phyloP scores from a whole-genome alignment of 306 rosid genomes.

The Corylus americana region DNA sequence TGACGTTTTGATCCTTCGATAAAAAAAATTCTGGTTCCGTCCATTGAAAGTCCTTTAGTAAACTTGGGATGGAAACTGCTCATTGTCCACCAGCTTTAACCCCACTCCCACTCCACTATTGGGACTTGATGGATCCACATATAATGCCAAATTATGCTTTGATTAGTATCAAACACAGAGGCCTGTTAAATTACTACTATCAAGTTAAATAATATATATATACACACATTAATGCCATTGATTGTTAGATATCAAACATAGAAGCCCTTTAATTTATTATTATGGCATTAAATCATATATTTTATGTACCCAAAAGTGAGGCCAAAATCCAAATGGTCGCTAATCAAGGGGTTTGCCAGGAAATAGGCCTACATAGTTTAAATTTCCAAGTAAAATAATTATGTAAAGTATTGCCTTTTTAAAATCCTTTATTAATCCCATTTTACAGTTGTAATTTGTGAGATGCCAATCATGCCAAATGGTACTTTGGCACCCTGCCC shows the following conservation, averaged over 20 bases:
- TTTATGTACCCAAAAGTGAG: not conserved
- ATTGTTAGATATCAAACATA: no score
- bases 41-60: no score
- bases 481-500: not conserved
- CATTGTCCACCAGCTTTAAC: no score
- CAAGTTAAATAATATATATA: not conserved
- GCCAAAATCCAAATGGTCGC: not conserved
- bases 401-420: not conserved
- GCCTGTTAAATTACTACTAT: not conserved
- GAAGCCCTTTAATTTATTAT: no score
- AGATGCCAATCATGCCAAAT: not conserved
- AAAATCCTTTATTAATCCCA: not conserved
- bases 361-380: constrained; percentile 1
- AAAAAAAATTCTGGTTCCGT: no score
- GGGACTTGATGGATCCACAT: not conserved
- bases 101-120: not conserved
- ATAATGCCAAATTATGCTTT: not conserved
- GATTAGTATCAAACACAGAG: not conserved
- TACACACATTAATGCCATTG: not conserved
- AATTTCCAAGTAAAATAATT: not conserved
- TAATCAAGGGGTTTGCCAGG: constrained; percentile 9
- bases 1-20: no score
- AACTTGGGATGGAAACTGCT: no score
- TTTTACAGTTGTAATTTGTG: constrained; percentile 1
- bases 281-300: not conserved